phyloP scores from a whole-genome alignment of 106 monocot species.

The Dioscorea alata region DNA sequence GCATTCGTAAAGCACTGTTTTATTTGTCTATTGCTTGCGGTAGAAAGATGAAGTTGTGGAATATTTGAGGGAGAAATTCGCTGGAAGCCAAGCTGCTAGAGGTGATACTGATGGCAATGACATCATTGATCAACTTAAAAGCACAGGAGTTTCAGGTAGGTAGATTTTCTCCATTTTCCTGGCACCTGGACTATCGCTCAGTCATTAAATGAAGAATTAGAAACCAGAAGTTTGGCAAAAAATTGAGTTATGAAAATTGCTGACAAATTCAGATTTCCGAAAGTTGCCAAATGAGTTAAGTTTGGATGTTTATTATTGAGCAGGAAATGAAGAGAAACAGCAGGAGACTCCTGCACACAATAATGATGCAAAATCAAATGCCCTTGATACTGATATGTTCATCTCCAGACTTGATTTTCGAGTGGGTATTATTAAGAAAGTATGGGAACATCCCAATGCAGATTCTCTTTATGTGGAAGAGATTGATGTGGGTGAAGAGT shows the following conservation, averaged over 20 bases:
- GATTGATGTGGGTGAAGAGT: slow-evolving; percentile 89
- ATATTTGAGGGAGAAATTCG: slow-evolving; percentile 64
- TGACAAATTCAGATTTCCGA: too few species aligned
- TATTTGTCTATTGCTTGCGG: neutral
- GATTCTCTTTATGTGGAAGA: slow-evolving; percentile 98
- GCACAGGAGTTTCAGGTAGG: slow-evolving; percentile 45
- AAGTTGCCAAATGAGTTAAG: too few species aligned
- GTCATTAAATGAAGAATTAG: too few species aligned
- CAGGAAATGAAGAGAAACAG: slow-evolving; percentile 41
- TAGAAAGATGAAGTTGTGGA: slow-evolving; percentile 97
- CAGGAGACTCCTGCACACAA: neutral
- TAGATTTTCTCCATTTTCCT: too few species aligned
- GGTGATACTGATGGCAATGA: slow-evolving; percentile 59
- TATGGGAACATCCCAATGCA: slow-evolving; percentile 88
- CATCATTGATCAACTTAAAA: slow-evolving; percentile 58
- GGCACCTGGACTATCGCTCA: too few species aligned
- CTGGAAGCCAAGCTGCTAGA: slow-evolving; percentile 96
- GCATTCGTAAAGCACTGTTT: neutral
- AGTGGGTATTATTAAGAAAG: slow-evolving; percentile 80
- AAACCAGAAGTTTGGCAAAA: too few species aligned
- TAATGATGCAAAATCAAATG: slow-evolving; percentile 49
- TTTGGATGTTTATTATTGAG: slow-evolving; percentile 8
- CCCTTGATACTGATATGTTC: slow-evolving; percentile 55
- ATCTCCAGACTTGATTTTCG: slow-evolving; percentile 80
- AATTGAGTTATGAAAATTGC: too few species aligned